phyloP scores from a whole-genome alignment of 164 flowering plant species.

The Amborella trichopoda region DNA sequence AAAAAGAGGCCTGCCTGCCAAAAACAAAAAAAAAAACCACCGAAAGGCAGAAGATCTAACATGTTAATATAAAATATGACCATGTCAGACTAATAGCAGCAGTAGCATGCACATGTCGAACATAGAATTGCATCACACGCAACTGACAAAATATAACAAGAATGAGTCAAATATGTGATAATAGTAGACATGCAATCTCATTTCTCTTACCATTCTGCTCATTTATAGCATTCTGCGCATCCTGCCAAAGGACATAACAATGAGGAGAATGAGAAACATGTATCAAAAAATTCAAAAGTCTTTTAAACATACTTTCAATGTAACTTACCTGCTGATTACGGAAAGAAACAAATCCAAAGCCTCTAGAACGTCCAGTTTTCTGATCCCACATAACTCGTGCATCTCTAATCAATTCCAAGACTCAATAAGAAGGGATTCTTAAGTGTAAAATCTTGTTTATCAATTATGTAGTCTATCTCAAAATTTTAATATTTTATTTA shows the following conservation, averaged over 20 bases:
- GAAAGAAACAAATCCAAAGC: conserved; percentile 98
- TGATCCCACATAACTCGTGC: conserved; percentile 86
- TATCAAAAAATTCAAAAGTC: not conserved
- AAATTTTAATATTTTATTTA: too few species aligned
- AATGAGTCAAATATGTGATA: not conserved
- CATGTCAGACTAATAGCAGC: too few species aligned
- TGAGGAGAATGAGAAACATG: not conserved
- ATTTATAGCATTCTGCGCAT: conserved; percentile 94
- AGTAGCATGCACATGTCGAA: too few species aligned
- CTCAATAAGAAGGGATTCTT: too few species aligned
- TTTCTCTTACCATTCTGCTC: conserved; percentile 65
- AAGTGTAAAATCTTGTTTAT: too few species aligned
- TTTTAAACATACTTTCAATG: not conserved
- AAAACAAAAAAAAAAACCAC: not conserved
- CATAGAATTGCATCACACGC: too few species aligned
- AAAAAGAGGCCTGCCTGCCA: too few species aligned
- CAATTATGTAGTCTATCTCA: too few species aligned
- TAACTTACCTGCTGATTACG: conserved; percentile 74
- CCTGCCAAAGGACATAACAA: conserved; percentile 47
- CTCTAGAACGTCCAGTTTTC: conserved; percentile 97
- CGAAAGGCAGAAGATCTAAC: too few species aligned
- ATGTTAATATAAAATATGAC: too few species aligned
- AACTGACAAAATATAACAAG: not conserved
- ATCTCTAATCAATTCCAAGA: conserved; percentile 29
- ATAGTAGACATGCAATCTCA: not conserved